Percentiles rank a stretch among this genome's conserved stretches.
phyloP scores from a whole-genome alignment of 1,139 yeast genomes.

The Blastobotrys ciferrii region DNA sequence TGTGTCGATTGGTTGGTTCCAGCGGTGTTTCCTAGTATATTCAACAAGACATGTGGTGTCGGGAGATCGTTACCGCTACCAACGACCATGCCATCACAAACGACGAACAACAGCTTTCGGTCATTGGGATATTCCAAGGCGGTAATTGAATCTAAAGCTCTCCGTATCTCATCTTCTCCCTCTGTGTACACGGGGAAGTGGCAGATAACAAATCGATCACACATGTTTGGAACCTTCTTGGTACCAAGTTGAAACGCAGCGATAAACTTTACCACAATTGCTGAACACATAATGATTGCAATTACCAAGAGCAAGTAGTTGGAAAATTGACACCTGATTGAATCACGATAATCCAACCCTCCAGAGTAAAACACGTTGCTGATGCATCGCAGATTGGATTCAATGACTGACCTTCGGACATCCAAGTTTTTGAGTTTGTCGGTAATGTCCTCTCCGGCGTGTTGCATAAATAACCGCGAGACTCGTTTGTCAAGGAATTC shows the following conservation, averaged over 20 bases:
- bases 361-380: constrained; percentile 39
- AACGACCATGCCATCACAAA: constrained; percentile 44
- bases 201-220: constrained; percentile 42
- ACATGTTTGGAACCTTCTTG: constrained; percentile 37
- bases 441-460: constrained; percentile 39
- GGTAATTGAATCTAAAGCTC: constrained; percentile 43
- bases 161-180: constrained; percentile 40
- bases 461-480: constrained; percentile 31
- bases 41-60: constrained; percentile 42
- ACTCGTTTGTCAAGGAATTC: constrained; percentile 37
- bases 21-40: constrained; percentile 41
- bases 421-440: constrained; percentile 28
- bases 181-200: constrained; percentile 45
- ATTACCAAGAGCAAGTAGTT: constrained; percentile 39
- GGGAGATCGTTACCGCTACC: constrained; percentile 44
- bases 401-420: constrained; percentile 28
- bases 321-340: constrained; percentile 41
- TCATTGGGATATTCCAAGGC: constrained; percentile 39
- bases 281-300: constrained; percentile 39
- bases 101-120: constrained; percentile 39
- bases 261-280: constrained; percentile 40
- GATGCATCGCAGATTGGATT: constrained; percentile 36
- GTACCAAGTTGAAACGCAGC: constrained; percentile 41
- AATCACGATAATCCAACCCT: constrained; percentile 37
- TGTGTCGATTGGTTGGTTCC: constrained; percentile 39